Evolutionary conservation across 179 eudicot species (phyloP).

Genomic region (Sideroxylon spinosum): DNA sequence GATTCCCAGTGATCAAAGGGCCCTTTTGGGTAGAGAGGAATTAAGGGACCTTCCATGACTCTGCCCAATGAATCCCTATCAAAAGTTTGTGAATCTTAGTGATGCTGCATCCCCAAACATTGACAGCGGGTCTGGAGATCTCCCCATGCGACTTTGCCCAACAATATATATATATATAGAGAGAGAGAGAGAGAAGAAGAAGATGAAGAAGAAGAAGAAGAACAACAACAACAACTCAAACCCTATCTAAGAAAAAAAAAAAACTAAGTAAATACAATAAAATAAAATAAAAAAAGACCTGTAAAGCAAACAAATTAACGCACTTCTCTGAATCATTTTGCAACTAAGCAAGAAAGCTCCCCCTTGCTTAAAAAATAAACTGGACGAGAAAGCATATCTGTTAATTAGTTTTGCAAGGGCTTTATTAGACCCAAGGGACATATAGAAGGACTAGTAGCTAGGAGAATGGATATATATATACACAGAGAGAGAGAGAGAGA

Average conservation of each 20-base stretch:
- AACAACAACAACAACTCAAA: neutral
- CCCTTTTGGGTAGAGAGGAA: neutral
- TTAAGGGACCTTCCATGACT: too few relatives aligned
- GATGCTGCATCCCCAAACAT: slow-evolving; percentile 21
- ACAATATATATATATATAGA: too few relatives aligned
- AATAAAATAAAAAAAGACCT: too few relatives aligned
- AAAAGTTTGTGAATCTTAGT: slow-evolving; percentile 16
- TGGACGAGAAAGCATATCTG: neutral
- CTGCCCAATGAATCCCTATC: neutral
- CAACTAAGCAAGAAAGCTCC: neutral
- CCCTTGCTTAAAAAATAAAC: neutral
- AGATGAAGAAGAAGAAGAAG: too few relatives aligned
- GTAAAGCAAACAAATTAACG: neutral
- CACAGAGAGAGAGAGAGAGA: too few relatives aligned
- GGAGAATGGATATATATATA: too few relatives aligned
- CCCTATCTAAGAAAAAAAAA: neutral
- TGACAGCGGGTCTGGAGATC: slow-evolving; percentile 4
- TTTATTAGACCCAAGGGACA: neutral
- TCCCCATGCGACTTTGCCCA: neutral
- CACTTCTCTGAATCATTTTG: neutral
- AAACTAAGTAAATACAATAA: neutral
- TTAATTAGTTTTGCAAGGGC: neutral
- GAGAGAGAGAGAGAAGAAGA: too few relatives aligned
- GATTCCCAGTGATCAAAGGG: slow-evolving; percentile 13
- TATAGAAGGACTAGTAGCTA: neutral